Conservation (phyloP, 116 monocot genomes). For the Zostera marina region DNA sequence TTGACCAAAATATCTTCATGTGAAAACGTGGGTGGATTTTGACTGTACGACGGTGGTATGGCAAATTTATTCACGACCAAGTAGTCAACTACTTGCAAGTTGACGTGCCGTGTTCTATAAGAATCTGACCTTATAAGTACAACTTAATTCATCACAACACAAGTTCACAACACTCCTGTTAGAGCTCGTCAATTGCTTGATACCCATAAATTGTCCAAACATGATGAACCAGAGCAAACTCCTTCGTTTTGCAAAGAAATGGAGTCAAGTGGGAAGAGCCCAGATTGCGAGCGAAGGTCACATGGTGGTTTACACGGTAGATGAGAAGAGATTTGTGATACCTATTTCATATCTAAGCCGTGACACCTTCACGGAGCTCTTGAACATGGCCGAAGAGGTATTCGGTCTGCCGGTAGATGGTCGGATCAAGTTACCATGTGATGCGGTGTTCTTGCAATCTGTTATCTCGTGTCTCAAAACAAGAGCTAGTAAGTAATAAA, state of each 20-base stretch:
- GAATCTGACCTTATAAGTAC: too few species aligned
- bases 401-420: conserved; percentile 10
- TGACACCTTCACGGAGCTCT: conserved; percentile 11
- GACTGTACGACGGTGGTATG: too few species aligned
- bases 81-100: too few species aligned
- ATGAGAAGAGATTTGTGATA: conserved; percentile 8
- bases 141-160: not conserved
- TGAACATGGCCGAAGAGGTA: conserved; percentile 12
- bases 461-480: not conserved
- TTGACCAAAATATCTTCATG: too few species aligned
- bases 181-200: too few species aligned
- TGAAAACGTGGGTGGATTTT: too few species aligned
- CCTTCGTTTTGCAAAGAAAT: conserved; percentile 7
- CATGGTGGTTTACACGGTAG: conserved; percentile 3
- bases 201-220: too few species aligned
- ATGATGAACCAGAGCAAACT: conserved; percentile 6
- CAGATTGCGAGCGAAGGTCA: conserved; percentile 8
- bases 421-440: conserved; percentile 11
- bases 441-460: conserved; percentile 6
- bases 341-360: conserved; percentile 8
- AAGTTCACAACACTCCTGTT: not conserved
- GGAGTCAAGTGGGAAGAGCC: not conserved
- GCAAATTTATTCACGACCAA: too few species aligned
- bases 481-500: not conserved
- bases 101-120: too few species aligned